Conservation (phyloP, 345 rosid species). For the Durio zibethinus region DNA sequence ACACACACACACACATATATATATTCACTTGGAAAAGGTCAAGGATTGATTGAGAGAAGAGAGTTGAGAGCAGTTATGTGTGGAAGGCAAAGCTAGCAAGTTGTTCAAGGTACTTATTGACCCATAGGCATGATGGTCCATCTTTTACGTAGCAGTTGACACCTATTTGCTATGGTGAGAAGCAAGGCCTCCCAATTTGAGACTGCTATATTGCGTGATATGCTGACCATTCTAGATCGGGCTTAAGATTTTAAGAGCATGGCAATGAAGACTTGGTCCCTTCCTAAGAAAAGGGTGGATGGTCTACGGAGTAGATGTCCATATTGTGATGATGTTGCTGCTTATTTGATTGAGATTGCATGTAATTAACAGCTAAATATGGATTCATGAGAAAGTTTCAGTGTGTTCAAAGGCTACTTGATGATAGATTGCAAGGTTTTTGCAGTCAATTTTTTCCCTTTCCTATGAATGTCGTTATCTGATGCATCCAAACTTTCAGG, state of each 20-base stretch:
- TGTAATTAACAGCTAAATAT: background rate
- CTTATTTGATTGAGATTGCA: background rate
- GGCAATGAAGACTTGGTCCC: background rate
- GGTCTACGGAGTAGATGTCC: background rate
- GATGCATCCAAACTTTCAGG: constrained; percentile 41
- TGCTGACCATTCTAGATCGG: background rate
- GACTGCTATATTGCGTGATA: background rate
- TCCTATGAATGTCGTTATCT: constrained; percentile 16
- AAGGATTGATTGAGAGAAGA: background rate
- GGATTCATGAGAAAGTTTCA: background rate
- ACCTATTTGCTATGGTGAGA: background rate
- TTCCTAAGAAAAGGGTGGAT: background rate
- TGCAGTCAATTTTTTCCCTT: background rate
- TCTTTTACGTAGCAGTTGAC: background rate
- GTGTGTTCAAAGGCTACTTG: constrained; percentile 4
- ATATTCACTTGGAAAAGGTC: background rate
- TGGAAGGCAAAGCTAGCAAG: background rate
- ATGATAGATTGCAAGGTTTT: background rate
- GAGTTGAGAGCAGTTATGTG: background rate
- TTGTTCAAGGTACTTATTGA: background rate
- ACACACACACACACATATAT: too few species aligned
- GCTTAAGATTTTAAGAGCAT: background rate
- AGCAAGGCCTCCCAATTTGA: background rate
- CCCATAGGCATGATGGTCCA: background rate
- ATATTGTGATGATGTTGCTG: background rate